These are phyloP conservation scores for Sclerotinia spermophila DNA, from an alignment of 2,329 filamentous ascomycete genomes.

Conservation along the genomic window DNA sequence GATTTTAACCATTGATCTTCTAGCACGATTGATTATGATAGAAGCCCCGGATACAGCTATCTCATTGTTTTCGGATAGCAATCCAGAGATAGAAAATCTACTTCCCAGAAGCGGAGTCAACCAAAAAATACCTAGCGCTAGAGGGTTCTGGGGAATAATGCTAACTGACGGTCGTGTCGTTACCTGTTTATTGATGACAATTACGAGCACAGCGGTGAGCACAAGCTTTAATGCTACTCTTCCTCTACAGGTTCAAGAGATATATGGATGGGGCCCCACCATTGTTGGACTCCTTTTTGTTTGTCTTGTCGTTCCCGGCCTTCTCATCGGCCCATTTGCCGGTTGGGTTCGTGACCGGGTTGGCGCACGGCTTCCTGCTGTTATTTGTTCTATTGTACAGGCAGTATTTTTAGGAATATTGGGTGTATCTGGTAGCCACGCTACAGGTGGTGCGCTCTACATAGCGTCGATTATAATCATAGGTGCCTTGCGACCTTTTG, in stretches of 20 bases:
- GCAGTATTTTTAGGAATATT: background rate
- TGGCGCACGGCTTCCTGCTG: background rate
- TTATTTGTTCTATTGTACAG: background rate
- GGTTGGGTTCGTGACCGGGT: background rate
- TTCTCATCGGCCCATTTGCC: background rate
- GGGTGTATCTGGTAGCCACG: background rate
- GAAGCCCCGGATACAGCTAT: background rate
- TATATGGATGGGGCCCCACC: background rate
- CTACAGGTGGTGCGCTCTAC: background rate
- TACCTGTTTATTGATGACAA: background rate
- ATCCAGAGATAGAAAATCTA: background rate
- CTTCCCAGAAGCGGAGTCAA: background rate
- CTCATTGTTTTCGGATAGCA: background rate
- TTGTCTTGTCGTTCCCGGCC: background rate
- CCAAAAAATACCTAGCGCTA: background rate
- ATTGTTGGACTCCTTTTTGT: background rate
- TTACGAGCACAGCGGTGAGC: background rate
- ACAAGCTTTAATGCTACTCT: background rate
- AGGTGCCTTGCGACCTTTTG: background rate
- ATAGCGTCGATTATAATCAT: background rate
- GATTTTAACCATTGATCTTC: background rate
- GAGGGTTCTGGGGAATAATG: slow-evolving; percentile 4
- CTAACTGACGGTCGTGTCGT: background rate
- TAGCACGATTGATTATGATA: slow-evolving; percentile 3
- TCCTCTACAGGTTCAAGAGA: background rate